Evolutionary conservation across 306 rosid genomes (phyloP), one percentile per base, ranked within the genome.

Genomic region (Benincasa hispida): DNA sequence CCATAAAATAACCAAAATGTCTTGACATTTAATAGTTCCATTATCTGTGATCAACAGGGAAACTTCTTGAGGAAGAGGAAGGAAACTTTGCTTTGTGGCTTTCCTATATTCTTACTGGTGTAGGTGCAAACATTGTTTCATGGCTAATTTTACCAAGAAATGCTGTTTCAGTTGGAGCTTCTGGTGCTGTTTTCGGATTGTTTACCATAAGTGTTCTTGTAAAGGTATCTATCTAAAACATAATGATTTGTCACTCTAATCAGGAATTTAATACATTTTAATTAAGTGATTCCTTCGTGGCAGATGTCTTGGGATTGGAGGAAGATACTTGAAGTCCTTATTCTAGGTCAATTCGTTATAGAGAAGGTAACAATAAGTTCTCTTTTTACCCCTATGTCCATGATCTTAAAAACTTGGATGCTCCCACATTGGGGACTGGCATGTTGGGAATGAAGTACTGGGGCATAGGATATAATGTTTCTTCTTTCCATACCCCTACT

Each of bases 251-350:
- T 3, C 56, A 42, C 51, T 69, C 5, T 45, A 56, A 45, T 69
- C 12, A 41, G 5, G 24, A 45, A 13, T 45, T 45, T 13, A 15
- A 45, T 37, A 11, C 51, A 39, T 39, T 66, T 66, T 24, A 19
- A 11, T 4, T 27, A 9, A 72, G 58, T 25, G 17, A 30, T 48
- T 72, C 42, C 8, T 70, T 27, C 76, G 10, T 47, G 25, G 48
- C 60, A 94, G 97, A 90, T 92, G 94, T 94, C 97, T 37, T 92
- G 97, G 97, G 99, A 92, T 82, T 94, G 97, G 99, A 88, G 96
- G 89, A 94, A 92, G 89, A 94, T 94, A 84, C 97, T 94, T 45
- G 99, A 92, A 86, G 97, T 92, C 83, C 96, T 94, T 80, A 89
- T 94, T 83, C 83, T 94, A 83, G 99, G 99, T 37, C 99, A 94